Percentiles rank a stretch among this genome's conserved stretches.
Conservation (phyloP, 345 rosid species). For the Litchi chinensis region DNA sequence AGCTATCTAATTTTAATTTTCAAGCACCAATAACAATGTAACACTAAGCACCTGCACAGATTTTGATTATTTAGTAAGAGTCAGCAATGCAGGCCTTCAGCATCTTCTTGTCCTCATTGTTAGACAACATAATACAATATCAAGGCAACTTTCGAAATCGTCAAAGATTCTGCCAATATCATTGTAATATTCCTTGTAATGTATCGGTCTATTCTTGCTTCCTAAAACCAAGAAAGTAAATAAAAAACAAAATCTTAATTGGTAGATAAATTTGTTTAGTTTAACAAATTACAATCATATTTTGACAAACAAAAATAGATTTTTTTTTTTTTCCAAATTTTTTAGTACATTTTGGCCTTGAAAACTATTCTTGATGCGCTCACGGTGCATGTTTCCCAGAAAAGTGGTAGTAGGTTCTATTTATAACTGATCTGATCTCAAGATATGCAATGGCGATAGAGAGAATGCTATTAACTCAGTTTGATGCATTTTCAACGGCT, state of each 20-base stretch:
- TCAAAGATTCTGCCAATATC: neutral
- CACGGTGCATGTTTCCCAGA: neutral
- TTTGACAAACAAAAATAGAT: neutral
- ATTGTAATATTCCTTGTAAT: neutral
- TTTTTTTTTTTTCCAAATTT: no score
- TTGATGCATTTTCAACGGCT: neutral
- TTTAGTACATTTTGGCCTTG: neutral
- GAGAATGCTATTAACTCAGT: neutral
- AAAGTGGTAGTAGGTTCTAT: neutral
- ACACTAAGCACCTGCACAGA: neutral
- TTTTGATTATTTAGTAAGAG: neutral
- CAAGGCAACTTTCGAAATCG: neutral
- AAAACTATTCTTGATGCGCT: no score
- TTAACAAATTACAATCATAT: neutral
- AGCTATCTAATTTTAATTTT: neutral
- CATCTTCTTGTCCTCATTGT: neutral
- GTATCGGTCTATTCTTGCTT: neutral
- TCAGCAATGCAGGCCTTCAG: neutral
- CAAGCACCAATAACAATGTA: neutral
- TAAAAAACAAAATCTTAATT: no score
- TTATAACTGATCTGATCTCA: neutral
- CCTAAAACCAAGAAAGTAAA: neutral
- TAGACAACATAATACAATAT: neutral
- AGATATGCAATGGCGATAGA: neutral
- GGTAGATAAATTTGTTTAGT: neutral